Evolutionary conservation across 306 rosid genomes (phyloP).

Genomic region (Medicago truncatula): MtrunA17r5.0-ANR NC_053049.1:7025001-7025500

Average conservation of each 20-base stretch:
- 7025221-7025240: neutral
- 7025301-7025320: no score
- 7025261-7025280: neutral
- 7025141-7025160: neutral
- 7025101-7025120: conserved; percentile 32
- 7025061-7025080: conserved; percentile 21
- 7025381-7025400: no score
- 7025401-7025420: no score
- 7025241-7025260: neutral
- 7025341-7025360: no score
- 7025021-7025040: conserved; percentile 39
- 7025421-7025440: no score
- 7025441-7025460: no score
- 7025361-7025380: no score
- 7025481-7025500: no score
- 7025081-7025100: neutral
- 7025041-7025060: conserved; percentile 41
- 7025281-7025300: neutral
- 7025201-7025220: conserved; percentile 32
- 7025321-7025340: no score
- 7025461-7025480: no score
- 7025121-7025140: conserved; percentile 35
- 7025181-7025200: conserved; percentile 17
- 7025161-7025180: neutral
- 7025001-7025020: conserved; percentile 8